Conservation (phyloP, 2,329 filamentous ascomycete species). For the Pseudomassariella vexata region DNA sequence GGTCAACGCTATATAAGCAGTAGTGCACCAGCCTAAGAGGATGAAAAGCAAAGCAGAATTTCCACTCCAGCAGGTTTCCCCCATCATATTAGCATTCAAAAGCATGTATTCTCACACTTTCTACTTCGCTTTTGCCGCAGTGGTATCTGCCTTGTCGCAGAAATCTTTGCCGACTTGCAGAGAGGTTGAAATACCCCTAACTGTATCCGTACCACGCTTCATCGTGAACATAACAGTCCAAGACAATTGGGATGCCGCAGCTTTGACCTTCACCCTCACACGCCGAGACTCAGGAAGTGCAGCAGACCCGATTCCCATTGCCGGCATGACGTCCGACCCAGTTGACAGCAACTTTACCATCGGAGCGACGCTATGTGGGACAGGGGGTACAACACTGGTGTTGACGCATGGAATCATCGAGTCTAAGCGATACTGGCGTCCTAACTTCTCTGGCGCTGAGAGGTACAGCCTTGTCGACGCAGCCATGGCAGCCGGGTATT, state of each 20-base stretch:
- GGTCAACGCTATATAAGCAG: no score
- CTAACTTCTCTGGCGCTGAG: slow-evolving; percentile 13
- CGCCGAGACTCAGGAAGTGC: slow-evolving; percentile 14
- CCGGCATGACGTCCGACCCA: slow-evolving; percentile 12
- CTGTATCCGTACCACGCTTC: slow-evolving; percentile 20
- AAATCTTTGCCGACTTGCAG: no score
- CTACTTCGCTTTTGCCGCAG: no score
- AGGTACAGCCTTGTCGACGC: slow-evolving; percentile 20
- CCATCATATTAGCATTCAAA: no score
- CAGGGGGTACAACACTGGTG: slow-evolving; percentile 17
- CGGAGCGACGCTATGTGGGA: slow-evolving; percentile 21
- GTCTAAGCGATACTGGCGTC: slow-evolving; percentile 23
- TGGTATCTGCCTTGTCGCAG: no score
- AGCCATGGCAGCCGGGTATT: slow-evolving; percentile 20
- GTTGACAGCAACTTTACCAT: slow-evolving; percentile 18
- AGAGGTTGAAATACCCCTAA: slow-evolving; percentile 20
- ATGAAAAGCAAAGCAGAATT: no score
- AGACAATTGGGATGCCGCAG: slow-evolving; percentile 22
- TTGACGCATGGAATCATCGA: slow-evolving; percentile 24
- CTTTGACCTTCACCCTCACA: slow-evolving; percentile 22
- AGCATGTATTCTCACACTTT: no score
- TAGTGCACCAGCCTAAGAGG: no score
- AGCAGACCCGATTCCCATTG: slow-evolving; percentile 17
- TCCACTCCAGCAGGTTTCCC: no score
- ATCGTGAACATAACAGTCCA: slow-evolving; percentile 17